Evolutionary conservation across 2,329 filamentous ascomycete genomes (phyloP), one percentile per base, ranked within the genome.

Genomic region (Talaromyces sp.): DNA sequence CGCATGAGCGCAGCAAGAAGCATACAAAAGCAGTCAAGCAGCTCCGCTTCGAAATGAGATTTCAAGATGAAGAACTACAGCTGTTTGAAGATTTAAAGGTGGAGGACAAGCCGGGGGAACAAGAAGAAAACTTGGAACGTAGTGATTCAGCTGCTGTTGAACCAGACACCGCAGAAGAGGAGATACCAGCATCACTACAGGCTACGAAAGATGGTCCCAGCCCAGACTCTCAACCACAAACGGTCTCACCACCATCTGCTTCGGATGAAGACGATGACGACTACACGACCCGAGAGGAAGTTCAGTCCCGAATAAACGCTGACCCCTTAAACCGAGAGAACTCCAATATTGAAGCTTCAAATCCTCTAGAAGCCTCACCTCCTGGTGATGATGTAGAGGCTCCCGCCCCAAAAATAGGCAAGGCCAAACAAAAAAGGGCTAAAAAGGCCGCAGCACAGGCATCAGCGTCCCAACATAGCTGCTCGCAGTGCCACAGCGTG

Each of bases 1-100:
- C 89, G 3, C 95, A 99, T 69, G 93, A 97, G 77, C 91, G 89
- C 77, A 98, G 93, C 80, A 99, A 96, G 74, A 99, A 98, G 76
- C 95, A 99, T 69, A 76, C 88, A 63, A 98, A 96, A 72, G 89
- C 91, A 2, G 83, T 97, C 7, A 88, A 93, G 66, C 85, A 92
- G 63, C 76, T 99, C 43, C 86, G 86, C 68, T 83, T 85, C 68
- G 88, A 95, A 72, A 96, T 99, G 92, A 85, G 83, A 67, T 86
- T 88, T 67, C 90, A 99, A 69, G 89, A 93, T 68, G 79, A 81
- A 53, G 81, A 86, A 55, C 73, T 66, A 51, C 60, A 57, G 38
- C 52, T 63, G 49, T 49, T 49, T 43, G 55, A 58, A 0, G 35
- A 61, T 50, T 27, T 52, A 35, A 61, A 53, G 38, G 51, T 26